phyloP scores from a whole-genome alignment of 345 rosid species.

The Gossypium bickii region DNA sequence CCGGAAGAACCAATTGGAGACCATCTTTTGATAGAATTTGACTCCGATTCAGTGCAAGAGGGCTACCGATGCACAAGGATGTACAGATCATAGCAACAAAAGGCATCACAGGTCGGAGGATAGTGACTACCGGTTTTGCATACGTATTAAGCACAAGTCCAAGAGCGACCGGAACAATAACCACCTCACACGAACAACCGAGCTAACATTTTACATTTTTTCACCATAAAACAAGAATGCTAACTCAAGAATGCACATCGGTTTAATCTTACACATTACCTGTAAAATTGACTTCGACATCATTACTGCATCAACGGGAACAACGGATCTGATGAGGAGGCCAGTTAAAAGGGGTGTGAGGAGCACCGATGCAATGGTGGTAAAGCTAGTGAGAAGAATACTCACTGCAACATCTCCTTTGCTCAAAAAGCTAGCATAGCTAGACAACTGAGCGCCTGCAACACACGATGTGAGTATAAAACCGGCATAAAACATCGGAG shows the following conservation, averaged over 20 bases:
- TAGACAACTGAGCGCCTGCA: slow-evolving; percentile 88
- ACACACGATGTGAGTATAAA: slow-evolving; percentile 87
- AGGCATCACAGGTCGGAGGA: slow-evolving; percentile 81
- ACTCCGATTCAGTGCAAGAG: slow-evolving; percentile 71
- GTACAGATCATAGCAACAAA: slow-evolving; percentile 92
- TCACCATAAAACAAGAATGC: neutral
- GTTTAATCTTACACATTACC: slow-evolving; percentile 31
- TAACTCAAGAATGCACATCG: neutral
- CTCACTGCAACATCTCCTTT: slow-evolving; percentile 93
- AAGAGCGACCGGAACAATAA: slow-evolving; percentile 76
- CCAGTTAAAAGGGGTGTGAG: slow-evolving; percentile 63
- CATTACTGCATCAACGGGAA: slow-evolving; percentile 88
- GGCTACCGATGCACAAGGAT: slow-evolving; percentile 85
- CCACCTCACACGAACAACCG: slow-evolving; percentile 50
- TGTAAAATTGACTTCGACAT: slow-evolving; percentile 93
- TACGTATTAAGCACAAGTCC: slow-evolving; percentile 81
- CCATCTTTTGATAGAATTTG: slow-evolving; percentile 73
- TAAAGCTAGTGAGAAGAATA: slow-evolving; percentile 82
- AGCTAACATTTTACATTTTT: neutral
- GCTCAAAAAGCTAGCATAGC: slow-evolving; percentile 72
- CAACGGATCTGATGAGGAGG: slow-evolving; percentile 84
- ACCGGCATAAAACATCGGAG: slow-evolving; percentile 68
- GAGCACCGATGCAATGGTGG: slow-evolving; percentile 75
- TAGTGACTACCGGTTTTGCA: slow-evolving; percentile 68
- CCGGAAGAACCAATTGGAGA: slow-evolving; percentile 66